A percentile compares a stretch with the other conserved stretches of the same genome.
Conservation (phyloP, 129 eudicot species). For the Solidago caesia region DNA sequence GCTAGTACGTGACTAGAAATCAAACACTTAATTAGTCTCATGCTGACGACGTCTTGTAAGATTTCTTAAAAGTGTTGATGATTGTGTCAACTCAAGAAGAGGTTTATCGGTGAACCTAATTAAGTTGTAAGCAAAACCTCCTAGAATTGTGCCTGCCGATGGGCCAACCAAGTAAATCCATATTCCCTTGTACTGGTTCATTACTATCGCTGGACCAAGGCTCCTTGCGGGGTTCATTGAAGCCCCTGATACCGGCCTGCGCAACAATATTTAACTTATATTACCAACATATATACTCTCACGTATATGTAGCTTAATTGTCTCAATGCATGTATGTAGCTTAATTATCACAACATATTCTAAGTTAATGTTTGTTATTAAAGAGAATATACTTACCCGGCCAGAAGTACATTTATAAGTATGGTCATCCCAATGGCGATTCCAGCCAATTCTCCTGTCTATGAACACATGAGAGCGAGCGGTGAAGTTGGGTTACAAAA, state of each 20-base stretch:
- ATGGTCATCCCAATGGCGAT: conserved; percentile 68
- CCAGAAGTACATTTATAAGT: conserved; percentile 46
- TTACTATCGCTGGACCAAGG: conserved; percentile 61
- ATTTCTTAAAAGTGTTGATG: conserved; percentile 17
- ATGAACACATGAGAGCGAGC: background rate
- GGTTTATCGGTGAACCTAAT: conserved; percentile 65
- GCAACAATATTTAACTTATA: conserved; percentile 5
- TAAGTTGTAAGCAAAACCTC: conserved; percentile 55
- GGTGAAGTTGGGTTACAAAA: background rate
- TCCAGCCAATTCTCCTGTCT: conserved; percentile 79
- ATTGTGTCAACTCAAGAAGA: conserved; percentile 46
- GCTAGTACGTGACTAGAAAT: background rate
- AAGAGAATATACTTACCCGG: conserved; percentile 36
- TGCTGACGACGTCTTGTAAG: background rate
- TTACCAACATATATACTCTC: too few species aligned
- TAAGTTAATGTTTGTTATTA: too few species aligned
- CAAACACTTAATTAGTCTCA: background rate
- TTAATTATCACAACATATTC: too few species aligned
- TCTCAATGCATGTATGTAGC: background rate
- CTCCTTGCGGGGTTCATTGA: conserved; percentile 82
- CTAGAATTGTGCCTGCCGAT: conserved; percentile 43
- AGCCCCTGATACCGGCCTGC: conserved; percentile 64
- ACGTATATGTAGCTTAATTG: background rate
- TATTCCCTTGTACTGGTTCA: conserved; percentile 42
- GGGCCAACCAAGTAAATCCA: conserved; percentile 71